Base-by-base conservation (phyloP, 371 early-diverging fungal genomes). In the Mucor circinelloides region DNA sequence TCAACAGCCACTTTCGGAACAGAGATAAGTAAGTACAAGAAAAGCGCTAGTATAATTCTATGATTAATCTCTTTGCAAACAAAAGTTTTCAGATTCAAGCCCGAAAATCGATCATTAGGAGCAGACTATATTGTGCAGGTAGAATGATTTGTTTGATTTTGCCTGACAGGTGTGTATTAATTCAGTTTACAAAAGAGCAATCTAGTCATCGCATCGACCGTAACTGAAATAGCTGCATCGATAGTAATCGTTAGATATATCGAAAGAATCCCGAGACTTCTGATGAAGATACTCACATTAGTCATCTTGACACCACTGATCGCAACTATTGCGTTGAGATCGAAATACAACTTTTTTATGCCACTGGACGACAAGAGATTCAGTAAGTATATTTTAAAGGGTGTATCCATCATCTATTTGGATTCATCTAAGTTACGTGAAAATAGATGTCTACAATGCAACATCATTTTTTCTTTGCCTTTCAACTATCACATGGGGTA, bases 61-160 rank as follows among this genome's bases (percentile, higher is more conserved):
- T 34, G 9, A 34, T 34, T 9, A 15, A 3, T 15, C 8, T n/a
- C 7, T 57, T 28, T 30, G 12, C 27, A 25, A 27, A 25, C 7
- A n/a, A 32, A n/a, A 57, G 57, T 57, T 5, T 57, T 57, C 30
- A 27, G 57, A 57, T 57, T 32, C 10, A 57, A 57, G 19, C 57
- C 57, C 6, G 34, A 57, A 30, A 57, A 57, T 34, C 27, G 34
- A n/a, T 5, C 21, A 30, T 19, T 19, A 3, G 30, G n/a, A 17
- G 4, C 17, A 8, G 21, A 19, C 2, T 57, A 57, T 10, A 34
- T 32, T 2, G 15, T 57, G n/a, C 57, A 57, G 57, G 57, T 57
- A 57, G 7, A 32, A 4, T 34, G 6, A 30, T 32, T 32, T n/a
- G 17, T 32, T 34, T 13, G 10, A 8, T 57, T 32, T 57, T 32